Conservation (phyloP, 345 rosid genomes). For the Ceriops decandra region DNA sequence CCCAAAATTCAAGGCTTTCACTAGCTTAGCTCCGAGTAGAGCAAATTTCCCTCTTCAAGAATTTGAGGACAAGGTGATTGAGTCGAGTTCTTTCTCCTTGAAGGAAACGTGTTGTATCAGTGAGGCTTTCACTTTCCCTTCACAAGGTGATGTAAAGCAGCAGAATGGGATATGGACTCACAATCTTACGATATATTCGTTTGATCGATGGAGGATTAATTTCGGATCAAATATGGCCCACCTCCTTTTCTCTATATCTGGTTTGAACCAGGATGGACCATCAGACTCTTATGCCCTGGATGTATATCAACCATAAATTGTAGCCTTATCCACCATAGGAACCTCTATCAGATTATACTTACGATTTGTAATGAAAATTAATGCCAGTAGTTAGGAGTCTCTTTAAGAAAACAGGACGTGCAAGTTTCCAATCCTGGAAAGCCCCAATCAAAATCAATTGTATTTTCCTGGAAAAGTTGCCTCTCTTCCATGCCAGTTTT, state of each 20-base stretch:
- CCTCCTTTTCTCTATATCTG: neutral
- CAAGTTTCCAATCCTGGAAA: neutral
- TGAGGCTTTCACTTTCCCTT: too few species aligned
- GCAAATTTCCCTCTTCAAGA: too few species aligned
- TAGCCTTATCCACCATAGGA: neutral
- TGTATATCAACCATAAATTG: neutral
- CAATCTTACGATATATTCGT: too few species aligned
- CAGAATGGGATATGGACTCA: too few species aligned
- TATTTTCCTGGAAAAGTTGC: neutral
- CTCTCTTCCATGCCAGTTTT: neutral
- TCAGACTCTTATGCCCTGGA: neutral
- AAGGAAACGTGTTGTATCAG: too few species aligned
- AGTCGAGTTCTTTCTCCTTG: too few species aligned
- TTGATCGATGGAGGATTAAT: neutral
- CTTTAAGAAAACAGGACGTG: conserved; percentile 8
- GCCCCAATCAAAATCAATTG: conserved; percentile 1
- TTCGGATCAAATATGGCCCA: neutral
- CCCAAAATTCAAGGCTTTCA: too few species aligned
- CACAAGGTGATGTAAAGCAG: too few species aligned
- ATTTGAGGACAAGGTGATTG: too few species aligned
- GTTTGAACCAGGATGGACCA: neutral
- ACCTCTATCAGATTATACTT: neutral
- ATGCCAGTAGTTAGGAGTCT: conserved; percentile 12
- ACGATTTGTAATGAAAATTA: conserved; percentile 3
- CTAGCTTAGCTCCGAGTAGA: too few species aligned